Evolutionary conservation across 306 rosid genomes (phyloP).

Genomic region (Betula pendula): DNA sequence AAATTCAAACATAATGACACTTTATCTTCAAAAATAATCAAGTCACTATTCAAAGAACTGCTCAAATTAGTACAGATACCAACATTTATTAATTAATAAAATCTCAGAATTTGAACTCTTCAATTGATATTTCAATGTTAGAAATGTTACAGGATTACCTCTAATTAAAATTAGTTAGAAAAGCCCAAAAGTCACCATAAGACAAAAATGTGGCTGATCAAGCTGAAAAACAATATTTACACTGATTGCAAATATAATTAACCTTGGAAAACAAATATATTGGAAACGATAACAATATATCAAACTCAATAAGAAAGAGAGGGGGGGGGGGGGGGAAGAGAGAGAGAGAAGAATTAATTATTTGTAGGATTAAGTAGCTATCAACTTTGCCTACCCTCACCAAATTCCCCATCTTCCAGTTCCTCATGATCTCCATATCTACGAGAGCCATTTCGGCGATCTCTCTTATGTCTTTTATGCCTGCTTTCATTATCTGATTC

Average conservation of each 20-base stretch:
- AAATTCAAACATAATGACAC: background rate
- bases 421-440: slow-evolving; percentile 62
- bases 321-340: background rate
- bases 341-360: too few species aligned
- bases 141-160: background rate
- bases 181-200: background rate
- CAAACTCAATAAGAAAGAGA: background rate
- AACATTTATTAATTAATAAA: background rate
- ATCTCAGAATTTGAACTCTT: background rate
- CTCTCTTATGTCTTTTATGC: slow-evolving; percentile 75
- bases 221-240: background rate
- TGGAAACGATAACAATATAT: slow-evolving; percentile 3
- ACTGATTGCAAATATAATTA: background rate
- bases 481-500: slow-evolving; percentile 79
- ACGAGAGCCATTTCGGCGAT: slow-evolving; percentile 61
- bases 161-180: background rate
- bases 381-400: slow-evolving; percentile 61
- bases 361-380: slow-evolving; percentile 39
- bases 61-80: background rate
- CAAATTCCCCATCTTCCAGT: slow-evolving; percentile 85
- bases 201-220: slow-evolving; percentile 5
- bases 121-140: background rate
- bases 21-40: background rate
- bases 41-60: background rate
- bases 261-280: slow-evolving; percentile 16